Percentiles rank a stretch among this genome's conserved stretches.
Evolutionary conservation across 1,284 basidiomycete genomes (phyloP).

Genomic region (Naganishia sp.): DNA sequence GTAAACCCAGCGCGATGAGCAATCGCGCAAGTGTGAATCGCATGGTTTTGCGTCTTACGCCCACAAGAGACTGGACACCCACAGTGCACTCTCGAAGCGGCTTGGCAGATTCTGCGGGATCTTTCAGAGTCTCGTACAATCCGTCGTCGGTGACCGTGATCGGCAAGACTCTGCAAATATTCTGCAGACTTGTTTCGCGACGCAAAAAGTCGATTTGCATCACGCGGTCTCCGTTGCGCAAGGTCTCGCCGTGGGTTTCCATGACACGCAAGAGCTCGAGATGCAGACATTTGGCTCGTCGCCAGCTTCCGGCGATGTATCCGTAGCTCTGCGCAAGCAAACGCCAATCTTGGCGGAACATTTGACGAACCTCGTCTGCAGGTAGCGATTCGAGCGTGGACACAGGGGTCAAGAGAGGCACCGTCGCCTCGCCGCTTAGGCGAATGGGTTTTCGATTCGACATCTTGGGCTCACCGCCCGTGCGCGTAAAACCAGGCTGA

Average conservation of each 20-base stretch:
- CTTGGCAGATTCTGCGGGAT: neutral
- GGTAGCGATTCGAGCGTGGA: conserved; percentile 26
- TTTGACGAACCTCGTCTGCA: conserved; percentile 13
- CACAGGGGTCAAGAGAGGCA: conserved; percentile 9
- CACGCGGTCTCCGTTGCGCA: conserved; percentile 13
- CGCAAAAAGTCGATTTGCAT: conserved; percentile 4
- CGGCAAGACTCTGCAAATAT: conserved; percentile 14
- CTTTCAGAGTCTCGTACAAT: neutral
- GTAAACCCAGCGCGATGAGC: conserved; percentile 2
- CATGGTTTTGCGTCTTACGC: conserved; percentile 5
- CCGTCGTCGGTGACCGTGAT: conserved; percentile 5
- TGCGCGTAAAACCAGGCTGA: conserved; percentile 18
- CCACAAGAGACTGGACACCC: neutral
- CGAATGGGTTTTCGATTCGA: conserved; percentile 4
- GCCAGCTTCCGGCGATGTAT: conserved; percentile 19
- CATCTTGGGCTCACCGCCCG: neutral
- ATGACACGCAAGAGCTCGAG: conserved; percentile 7
- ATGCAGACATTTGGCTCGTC: conserved; percentile 27
- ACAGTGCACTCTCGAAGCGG: conserved; percentile 7
- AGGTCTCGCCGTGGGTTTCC: neutral
- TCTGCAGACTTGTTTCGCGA: neutral
- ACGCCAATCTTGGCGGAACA: conserved; percentile 31
- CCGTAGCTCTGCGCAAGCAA: conserved; percentile 31
- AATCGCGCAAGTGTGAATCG: conserved; percentile 17
- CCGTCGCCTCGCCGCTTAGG: conserved; percentile 7